Base-by-base conservation (phyloP, 331 rosid genomes). In the Stylosanthes scabra region DNA sequence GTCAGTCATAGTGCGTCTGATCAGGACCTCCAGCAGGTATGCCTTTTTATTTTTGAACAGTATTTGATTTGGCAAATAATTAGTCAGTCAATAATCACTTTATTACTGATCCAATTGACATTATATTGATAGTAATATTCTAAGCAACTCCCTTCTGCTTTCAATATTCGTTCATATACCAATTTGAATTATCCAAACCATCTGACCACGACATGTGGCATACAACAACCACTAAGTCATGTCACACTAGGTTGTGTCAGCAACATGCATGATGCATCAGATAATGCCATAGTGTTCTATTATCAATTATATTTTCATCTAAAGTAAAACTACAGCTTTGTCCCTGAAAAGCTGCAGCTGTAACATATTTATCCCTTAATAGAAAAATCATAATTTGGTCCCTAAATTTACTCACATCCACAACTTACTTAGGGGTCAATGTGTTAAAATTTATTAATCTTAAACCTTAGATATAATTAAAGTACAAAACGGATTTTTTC, bases 11-110 rank as follows among this genome's bases (percentile, higher is more conserved):
- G 91, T 87, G 95, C 90, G 64, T 84, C 96, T 29, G 99, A 94
- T 81, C 99, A 94, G 88, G 99, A 94, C 79, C 88, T 94, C 78
- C 99, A 94, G 65, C 99, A 94, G 97, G 99, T 94, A 72, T 75
- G 72, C 29, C 65, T 71, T 20, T 46, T 63, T 45, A 7, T 2
- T 15, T 15, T 52, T 52, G 3, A 52, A 15, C 61, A 57, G 54
- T 52, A 47, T 60, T 29, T 83, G 76, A 13, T 72, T 50, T 50
- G 29, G 66, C 63, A 9, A 49, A 28, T 59, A 66, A 16, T 68
- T 76, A 59, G 28, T 77, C 58, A 16, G 28, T 55, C 29, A 28
- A 14, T 45, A 65, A 28, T 34, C 39, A 34, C 56, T 69, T 62
- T 40, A 44, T 31, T 74, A 67, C 51, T 61, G 61, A 74, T 75